Conservation (phyloP, 192 early-diverging fungal species). For the Polychytrium aggregatum region DNA sequence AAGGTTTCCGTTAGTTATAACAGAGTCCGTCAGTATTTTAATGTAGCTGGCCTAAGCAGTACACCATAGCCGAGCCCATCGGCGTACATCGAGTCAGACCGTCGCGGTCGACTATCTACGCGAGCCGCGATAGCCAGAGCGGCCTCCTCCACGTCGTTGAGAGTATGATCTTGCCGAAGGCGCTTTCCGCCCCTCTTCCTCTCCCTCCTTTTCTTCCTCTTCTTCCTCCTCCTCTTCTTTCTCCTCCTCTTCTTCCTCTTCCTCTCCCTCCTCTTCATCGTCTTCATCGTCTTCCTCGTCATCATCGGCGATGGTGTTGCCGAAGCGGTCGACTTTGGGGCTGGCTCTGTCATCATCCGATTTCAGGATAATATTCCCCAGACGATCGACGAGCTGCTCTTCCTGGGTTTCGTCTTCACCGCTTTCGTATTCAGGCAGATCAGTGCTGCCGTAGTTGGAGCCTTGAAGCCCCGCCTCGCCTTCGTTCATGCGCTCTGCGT, state of each 20-base stretch:
- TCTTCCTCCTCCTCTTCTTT: slow-evolving; percentile 37
- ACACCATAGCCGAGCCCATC: not conserved
- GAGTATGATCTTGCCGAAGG: slow-evolving; percentile 7
- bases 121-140: not conserved
- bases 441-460: slow-evolving; percentile 8
- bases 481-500: not conserved
- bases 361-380: slow-evolving; percentile 19
- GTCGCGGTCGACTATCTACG: not conserved
- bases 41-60: not conserved
- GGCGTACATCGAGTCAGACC: not conserved
- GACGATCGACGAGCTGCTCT: slow-evolving; percentile 5
- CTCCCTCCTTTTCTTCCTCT: slow-evolving; percentile 14
- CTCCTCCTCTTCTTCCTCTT: slow-evolving; percentile 26
- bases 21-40: not conserved
- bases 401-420: slow-evolving; percentile 11
- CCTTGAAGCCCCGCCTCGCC: slow-evolving; percentile 1
- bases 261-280: slow-evolving; percentile 7
- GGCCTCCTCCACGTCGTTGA: not conserved
- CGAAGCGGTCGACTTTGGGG: slow-evolving; percentile 8
- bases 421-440: too few relatives aligned
- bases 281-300: slow-evolving; percentile 33
- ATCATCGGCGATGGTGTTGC: slow-evolving; percentile 23
- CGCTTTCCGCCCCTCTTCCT: slow-evolving; percentile 24
- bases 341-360: too few relatives aligned
- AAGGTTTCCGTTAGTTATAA: not conserved